These are phyloP conservation scores for Schizochytrium sp. DNA, from an alignment of 108 stramenopile genomes.

Conservation along the genomic window DNA sequence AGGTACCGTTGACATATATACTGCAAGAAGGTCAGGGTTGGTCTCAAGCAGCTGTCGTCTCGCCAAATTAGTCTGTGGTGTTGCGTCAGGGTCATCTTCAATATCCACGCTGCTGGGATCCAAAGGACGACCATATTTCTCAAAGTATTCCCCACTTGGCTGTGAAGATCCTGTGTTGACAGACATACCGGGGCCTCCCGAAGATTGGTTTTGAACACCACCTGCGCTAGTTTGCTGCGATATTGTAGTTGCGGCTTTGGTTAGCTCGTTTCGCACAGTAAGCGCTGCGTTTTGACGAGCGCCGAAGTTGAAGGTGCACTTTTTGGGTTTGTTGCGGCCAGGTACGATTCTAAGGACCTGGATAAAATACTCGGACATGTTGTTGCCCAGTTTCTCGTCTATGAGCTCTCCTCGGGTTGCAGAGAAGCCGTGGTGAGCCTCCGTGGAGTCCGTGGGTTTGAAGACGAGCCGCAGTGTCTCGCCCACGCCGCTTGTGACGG, in stretches of 20 bases:
- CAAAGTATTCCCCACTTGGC: conserved; percentile 43
- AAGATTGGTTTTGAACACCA: too few species aligned
- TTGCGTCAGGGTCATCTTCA: neutral
- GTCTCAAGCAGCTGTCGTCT: neutral
- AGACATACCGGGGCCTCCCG: too few species aligned
- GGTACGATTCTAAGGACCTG: conserved; percentile 1
- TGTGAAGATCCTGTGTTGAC: neutral
- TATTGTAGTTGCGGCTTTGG: neutral
- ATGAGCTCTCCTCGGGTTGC: conserved; percentile 4
- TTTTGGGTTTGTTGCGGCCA: conserved; percentile 12
- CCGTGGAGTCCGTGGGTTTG: neutral
- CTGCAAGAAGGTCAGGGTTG: neutral
- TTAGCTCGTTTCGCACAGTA: neutral
- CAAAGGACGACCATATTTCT: conserved; percentile 50
- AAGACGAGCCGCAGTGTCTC: neutral
- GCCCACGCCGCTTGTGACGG: neutral
- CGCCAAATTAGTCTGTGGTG: neutral
- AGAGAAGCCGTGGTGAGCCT: conserved; percentile 11
- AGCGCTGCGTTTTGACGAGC: conserved; percentile 11
- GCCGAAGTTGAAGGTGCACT: conserved; percentile 12
- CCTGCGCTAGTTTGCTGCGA: too few species aligned
- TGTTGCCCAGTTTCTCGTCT: conserved; percentile 11
- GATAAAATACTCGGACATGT: conserved; percentile 32
- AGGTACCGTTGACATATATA: conserved; percentile 8
- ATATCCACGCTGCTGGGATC: neutral